Evolutionary conservation across 164 flowering plant genomes (phyloP), one percentile per base, ranked within the genome.

Genomic region (Protea cynaroides): DNA sequence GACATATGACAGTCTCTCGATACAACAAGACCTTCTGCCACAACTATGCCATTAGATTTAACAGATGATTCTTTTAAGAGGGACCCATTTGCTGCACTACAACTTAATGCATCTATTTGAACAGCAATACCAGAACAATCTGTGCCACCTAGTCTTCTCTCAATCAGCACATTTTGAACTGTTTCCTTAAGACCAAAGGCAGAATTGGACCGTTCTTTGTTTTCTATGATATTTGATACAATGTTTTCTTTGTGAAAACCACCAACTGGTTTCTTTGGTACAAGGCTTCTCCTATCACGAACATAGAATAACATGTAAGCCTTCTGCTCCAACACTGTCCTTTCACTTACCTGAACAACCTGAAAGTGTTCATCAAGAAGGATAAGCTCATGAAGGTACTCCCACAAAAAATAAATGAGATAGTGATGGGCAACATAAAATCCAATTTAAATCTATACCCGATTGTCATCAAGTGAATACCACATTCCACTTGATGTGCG

Each of bases 271-370:
- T 83, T 88, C 72, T 72, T 86, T 15, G 78, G 65, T 55, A 60
- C 56, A 58, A 61, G 13, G 63, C 66, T 76, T 74, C 25, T 82
- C 71, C 84, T 78, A 68, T 92, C 90, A 57, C 88, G 89, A 23
- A 86, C 84, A 80, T 92, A 95, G 65, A 95, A 95, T 69, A 95
- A 69, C 97, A 95, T 95, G 72, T 95, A 95, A 14, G 99, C 99
- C 79, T 90, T 86, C 75, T 95, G 99, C 15, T 86, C 83, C 69
- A 92, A 66, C 50, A 92, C 97, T 17, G 38, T 69, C 71, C 64
- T 81, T 73, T 95, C 96, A 68, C 80, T 81, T 7, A 90, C 97
- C 72, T 81, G 88, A 60, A 67, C 43, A 67, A 94, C 99, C 99
- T 94, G 80, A 60, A 65, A 8, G 49, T 19, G 49, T 57, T 8